Percentiles rank a stretch among this genome's conserved stretches.
These are phyloP conservation scores for Globisporangium canariense DNA, from an alignment of 352 stramenopile species.

Conservation along the genomic window DNA sequence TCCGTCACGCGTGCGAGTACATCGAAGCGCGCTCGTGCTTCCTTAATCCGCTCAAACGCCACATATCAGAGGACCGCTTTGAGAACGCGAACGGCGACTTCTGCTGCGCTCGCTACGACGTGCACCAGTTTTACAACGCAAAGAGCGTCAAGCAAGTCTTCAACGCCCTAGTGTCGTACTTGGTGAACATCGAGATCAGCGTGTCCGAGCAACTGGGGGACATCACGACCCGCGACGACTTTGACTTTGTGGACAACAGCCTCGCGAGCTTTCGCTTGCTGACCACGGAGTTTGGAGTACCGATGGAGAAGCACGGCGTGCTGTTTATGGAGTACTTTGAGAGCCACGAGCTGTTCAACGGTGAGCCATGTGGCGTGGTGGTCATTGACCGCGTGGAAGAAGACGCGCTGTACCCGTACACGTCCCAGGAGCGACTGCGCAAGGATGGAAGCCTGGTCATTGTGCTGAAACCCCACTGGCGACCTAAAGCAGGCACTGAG, in stretches of 20 bases:
- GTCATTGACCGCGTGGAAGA: not conserved
- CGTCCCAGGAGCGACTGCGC: not conserved
- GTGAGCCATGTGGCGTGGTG: not conserved
- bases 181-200: not conserved
- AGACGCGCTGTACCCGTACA: not conserved
- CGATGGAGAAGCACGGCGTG: not conserved
- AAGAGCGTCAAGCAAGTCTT: not conserved
- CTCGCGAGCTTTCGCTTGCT: slow-evolving; percentile 35
- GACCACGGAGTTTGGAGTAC: slow-evolving; percentile 27
- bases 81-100: slow-evolving; percentile 38
- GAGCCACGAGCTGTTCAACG: not conserved
- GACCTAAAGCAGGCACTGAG: slow-evolving; percentile 3
- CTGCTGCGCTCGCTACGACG: slow-evolving; percentile 42
- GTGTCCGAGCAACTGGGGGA: slow-evolving; percentile 6
- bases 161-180: not conserved
- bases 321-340: not conserved
- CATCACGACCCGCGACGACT: slow-evolving; percentile 19
- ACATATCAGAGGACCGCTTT: slow-evolving; percentile 39
- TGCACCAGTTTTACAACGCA: slow-evolving; percentile 16
- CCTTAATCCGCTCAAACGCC: slow-evolving; percentile 30
- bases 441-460: not conserved
- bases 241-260: slow-evolving; percentile 15
- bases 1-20: slow-evolving; percentile 31
- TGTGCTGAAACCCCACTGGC: slow-evolving; percentile 26
- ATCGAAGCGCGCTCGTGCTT: slow-evolving; percentile 41